These are phyloP conservation scores for Penicillium taxi DNA, from an alignment of 495 filamentous ascomycete species.

Conservation along the genomic window DNA sequence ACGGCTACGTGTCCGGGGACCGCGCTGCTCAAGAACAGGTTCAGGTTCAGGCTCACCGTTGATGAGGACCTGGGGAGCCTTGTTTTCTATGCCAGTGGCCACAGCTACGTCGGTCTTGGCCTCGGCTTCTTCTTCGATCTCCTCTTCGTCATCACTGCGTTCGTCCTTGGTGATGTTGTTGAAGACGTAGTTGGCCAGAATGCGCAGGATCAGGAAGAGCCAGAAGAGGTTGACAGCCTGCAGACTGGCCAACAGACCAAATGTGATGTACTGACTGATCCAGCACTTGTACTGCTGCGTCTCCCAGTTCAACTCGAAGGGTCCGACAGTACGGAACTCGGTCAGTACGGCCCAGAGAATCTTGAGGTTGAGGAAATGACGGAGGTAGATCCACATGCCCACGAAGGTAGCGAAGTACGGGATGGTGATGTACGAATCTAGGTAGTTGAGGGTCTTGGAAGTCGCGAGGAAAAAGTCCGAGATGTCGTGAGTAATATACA, in stretches of 20 bases:
- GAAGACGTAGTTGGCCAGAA: conserved; percentile 54
- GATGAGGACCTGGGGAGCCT: conserved; percentile 29
- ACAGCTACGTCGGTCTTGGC: conserved; percentile 22
- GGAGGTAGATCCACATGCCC: conserved; percentile 79
- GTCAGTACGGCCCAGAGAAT: conserved; percentile 82
- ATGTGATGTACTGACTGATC: conserved; percentile 67
- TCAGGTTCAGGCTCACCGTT: conserved; percentile 33
- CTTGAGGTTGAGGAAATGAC: conserved; percentile 82
- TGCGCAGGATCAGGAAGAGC: conserved; percentile 73
- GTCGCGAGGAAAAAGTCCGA: conserved; percentile 97
- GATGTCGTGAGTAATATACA: conserved; percentile 95
- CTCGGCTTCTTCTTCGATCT: conserved; percentile 31
- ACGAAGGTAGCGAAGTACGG: conserved; percentile 87
- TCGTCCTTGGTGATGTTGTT: conserved; percentile 44
- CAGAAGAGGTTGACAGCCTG: conserved; percentile 84
- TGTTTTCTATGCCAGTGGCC: conserved; percentile 28
- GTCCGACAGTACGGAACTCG: conserved; percentile 81
- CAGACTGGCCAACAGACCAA: conserved; percentile 58
- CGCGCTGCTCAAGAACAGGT: conserved; percentile 22
- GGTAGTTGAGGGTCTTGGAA: conserved; percentile 89
- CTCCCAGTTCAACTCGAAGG: conserved; percentile 81
- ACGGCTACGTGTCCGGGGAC: conserved; percentile 19
- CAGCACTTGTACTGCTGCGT: conserved; percentile 75
- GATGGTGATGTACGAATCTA: conserved; percentile 65
- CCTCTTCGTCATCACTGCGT: conserved; percentile 55